Percentiles rank a stretch among this genome's conserved stretches.
Evolutionary conservation across 2,329 filamentous ascomycete species (phyloP).

Genomic region (Colletotrichum sp.): DNA sequence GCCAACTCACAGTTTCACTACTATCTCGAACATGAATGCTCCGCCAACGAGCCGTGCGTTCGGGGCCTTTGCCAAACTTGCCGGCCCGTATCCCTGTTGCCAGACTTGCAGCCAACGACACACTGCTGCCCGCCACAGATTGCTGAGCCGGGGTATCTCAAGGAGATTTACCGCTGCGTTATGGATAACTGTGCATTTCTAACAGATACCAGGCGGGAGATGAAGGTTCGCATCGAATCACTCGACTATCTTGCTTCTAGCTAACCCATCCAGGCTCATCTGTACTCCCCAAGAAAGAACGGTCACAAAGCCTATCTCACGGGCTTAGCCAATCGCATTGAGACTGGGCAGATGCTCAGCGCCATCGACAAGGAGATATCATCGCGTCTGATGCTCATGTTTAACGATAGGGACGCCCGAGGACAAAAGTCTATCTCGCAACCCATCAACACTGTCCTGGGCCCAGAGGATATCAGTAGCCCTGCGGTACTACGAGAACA

Average conservation of each 20-base stretch:
- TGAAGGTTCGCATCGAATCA: slow-evolving; percentile 6
- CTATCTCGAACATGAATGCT: slow-evolving; percentile 19
- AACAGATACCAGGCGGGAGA: slow-evolving; percentile 14
- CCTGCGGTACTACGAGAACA: slow-evolving; percentile 15
- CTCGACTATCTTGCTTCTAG: neutral
- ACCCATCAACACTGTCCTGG: slow-evolving; percentile 11
- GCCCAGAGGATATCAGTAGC: slow-evolving; percentile 11
- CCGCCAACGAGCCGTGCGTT: slow-evolving; percentile 16
- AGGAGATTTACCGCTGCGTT: slow-evolving; percentile 18
- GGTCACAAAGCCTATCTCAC: slow-evolving; percentile 13
- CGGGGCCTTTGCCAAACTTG: slow-evolving; percentile 15
- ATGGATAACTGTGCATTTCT: slow-evolving; percentile 19
- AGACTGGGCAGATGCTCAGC: slow-evolving; percentile 8
- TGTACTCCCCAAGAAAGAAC: slow-evolving; percentile 16
- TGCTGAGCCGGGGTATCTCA: slow-evolving; percentile 11
- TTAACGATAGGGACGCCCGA: slow-evolving; percentile 17
- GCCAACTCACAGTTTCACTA: slow-evolving; percentile 8
- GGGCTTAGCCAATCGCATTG: neutral
- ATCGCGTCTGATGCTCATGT: slow-evolving; percentile 19
- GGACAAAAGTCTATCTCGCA: slow-evolving; percentile 17
- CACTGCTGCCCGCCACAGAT: slow-evolving; percentile 18
- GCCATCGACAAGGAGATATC: slow-evolving; percentile 14
- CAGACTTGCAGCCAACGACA: slow-evolving; percentile 12
- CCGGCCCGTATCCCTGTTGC: slow-evolving; percentile 5
- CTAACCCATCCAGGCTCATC: slow-evolving; percentile 3